A percentile compares a stretch with the other conserved stretches of the same genome.
Conservation (phyloP, 495 filamentous ascomycete species). For the Hyaloscypha bicolor region DNA sequence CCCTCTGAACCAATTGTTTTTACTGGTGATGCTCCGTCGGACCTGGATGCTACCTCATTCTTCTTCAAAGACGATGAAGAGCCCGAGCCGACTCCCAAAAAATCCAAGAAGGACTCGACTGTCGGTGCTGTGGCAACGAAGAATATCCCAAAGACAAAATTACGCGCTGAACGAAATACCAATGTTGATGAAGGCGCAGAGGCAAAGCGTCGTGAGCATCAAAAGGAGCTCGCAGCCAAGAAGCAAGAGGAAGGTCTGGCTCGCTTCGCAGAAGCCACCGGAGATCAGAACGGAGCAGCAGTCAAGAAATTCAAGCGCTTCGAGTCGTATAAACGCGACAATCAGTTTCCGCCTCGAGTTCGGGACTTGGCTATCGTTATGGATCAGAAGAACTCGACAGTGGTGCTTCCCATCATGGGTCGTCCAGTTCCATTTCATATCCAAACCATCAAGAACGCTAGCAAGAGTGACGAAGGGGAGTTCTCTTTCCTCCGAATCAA, state of each 20-base stretch:
- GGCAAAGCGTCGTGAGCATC: constrained; percentile 83
- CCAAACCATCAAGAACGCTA: constrained; percentile 97
- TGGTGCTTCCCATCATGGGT: constrained; percentile 96
- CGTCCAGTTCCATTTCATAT: constrained; percentile 98
- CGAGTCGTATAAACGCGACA: constrained; percentile 98
- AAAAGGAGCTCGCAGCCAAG: constrained; percentile 83
- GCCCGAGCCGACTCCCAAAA: constrained; percentile 59
- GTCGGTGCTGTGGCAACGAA: constrained; percentile 83
- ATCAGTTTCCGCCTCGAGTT: constrained; percentile 82
- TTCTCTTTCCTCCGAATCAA: constrained; percentile 95
- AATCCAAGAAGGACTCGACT: constrained; percentile 81
- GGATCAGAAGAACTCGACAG: constrained; percentile 84
- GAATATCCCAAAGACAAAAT: constrained; percentile 91
- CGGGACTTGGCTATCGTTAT: constrained; percentile 86
- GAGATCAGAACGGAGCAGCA: constrained; percentile 83
- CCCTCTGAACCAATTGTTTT: constrained; percentile 79
- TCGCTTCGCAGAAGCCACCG: constrained; percentile 77
- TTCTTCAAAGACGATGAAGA: constrained; percentile 95
- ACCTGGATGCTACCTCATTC: constrained; percentile 90
- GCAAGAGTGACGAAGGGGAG: constrained; percentile 92
- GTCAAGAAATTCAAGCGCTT: constrained; percentile 98
- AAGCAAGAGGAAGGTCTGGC: constrained; percentile 88
- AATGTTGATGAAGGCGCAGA: constrained; percentile 91
- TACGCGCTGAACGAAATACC: constrained; percentile 84
- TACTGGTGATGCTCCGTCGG: constrained; percentile 87